Percentiles rank a stretch among this genome's conserved stretches.
Evolutionary conservation across 441 rosid species (phyloP).

Genomic region (Macaranga tanarius): DNA sequence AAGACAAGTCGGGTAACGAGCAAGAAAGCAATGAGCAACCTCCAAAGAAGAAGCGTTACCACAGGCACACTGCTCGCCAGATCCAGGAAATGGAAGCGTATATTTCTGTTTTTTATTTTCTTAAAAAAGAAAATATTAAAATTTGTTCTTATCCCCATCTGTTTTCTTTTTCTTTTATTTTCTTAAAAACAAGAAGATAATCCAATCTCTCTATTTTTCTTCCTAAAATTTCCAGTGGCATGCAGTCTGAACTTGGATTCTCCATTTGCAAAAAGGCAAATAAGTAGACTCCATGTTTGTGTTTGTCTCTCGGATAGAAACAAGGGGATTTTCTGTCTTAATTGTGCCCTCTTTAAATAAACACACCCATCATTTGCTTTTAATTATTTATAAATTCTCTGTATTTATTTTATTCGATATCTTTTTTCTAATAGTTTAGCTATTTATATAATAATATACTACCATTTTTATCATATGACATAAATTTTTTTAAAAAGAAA

Average conservation of each 20-base stretch:
- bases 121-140: too few relatives aligned
- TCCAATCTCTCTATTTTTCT: neutral
- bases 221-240: neutral
- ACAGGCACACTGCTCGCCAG: slow-evolving; percentile 85
- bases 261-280: neutral
- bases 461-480: neutral
- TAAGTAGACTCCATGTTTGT: neutral
- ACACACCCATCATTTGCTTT: neutral
- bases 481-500: neutral
- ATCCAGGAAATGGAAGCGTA: slow-evolving; percentile 98
- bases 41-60: slow-evolving; percentile 79
- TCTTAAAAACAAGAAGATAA: too few relatives aligned
- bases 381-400: too few relatives aligned
- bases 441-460: neutral
- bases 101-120: neutral
- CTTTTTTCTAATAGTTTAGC: neutral
- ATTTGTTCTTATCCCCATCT: neutral
- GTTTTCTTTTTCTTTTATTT: neutral
- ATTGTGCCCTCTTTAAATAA: neutral
- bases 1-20: slow-evolving; percentile 70
- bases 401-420: neutral
- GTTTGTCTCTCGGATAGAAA: neutral
- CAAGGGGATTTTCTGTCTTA: neutral
- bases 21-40: slow-evolving; percentile 48
- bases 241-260: slow-evolving; percentile 13